Evolutionary conservation across 169 alveolate species (phyloP), one percentile per base, ranked within the genome.

Genomic region (Miamiensis avidus): DNA sequence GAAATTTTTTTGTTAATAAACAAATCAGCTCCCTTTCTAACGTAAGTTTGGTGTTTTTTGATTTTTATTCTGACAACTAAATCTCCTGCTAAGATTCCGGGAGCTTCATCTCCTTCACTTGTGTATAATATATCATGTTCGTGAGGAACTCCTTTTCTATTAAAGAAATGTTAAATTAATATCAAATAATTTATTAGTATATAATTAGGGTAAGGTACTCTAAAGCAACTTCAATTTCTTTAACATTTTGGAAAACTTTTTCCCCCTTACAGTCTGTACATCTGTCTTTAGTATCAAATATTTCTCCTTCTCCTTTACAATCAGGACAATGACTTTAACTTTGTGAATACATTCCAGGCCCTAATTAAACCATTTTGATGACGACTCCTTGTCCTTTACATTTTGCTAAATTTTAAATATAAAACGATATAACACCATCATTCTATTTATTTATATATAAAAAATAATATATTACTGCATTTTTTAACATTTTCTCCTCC

Each of bases 391-490:
- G 30, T 65, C 86, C 86, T 29, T 82, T 82, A 34, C 86, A 82
- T 31, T 72, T 72, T 29, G 65, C 69, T 49, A 49, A 49, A 49
- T 11, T 11, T 49, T 11, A 49, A 49, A 49, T 11, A 49, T 11
- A 49, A 49, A n/a, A n/a, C n/a, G n/a, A n/a, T 98, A 77, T 95
- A 97, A 34, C 99, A 99, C 81, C 97, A 95, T 89, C 99, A 99
- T 72, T 90, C 97, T 31, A 82, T 86, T 86, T 99, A 99, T 25
- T 94, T 93, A 64, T 93, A 93, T 33, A 97, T n/a, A n/a, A n/a
- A n/a, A n/a, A n/a, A n/a, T n/a, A n/a, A n/a, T n/a, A n/a, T n/a
- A n/a, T 49, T 49, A 49, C 95, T 1, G 32, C 95, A 91, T 0
- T 98, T 76, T 97, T 95, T 74, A 32, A 75, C 95, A 88, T 29